Evolutionary conservation across 371 early-diverging fungal genomes (phyloP), one percentile per base, ranked within the genome.

Genomic region (Basidiobolus meristosporus): DNA sequence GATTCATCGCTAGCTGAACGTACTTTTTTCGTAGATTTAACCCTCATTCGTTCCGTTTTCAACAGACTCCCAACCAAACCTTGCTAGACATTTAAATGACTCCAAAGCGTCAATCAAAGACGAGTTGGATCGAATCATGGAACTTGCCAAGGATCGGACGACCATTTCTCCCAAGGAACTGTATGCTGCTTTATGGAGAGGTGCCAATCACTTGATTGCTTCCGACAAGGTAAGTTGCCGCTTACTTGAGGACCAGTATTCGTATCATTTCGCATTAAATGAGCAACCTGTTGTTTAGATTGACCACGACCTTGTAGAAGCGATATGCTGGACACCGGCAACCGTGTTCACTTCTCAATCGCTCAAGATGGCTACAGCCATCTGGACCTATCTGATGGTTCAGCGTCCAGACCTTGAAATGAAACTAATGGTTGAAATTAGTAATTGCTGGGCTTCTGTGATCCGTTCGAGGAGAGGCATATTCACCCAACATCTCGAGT

Each of bases 381-480:
- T 84, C 3, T 95, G 92, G 92, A 80, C 70, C 29, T 83, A 82
- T 80, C 57, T 95, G 32, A 67, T 88, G 21, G 68, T 77, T 2
- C 74, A 83, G 40, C 64, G 78, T 22, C 69, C 85, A 1, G 77
- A 73, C 7, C 50, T 76, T 11, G 81, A 79, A 48, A 63, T 70
- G 15, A 59, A 78, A 11, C 54, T 93, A 32, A 77, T 91, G 72
- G 64, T 70, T 7, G 79, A 90, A 38, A 67, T 93, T 26, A 52
- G 78, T 2, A 60, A 70, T 7, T 70, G 78, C 19, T 95, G 96
- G 96, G 69, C 69, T 18, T 81, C 77, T 69, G 70, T 80, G 12
- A 65, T 76, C 16, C 57, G 70, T 31, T 66, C 79, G 31, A 61
- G 72, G 22, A 76, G 75, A 39, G 96, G 96, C 2, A 40, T 86